These are phyloP conservation scores for Hyaloscypha hepaticicola DNA, from an alignment of 495 filamentous ascomycete genomes.

Conservation along the genomic window DNA sequence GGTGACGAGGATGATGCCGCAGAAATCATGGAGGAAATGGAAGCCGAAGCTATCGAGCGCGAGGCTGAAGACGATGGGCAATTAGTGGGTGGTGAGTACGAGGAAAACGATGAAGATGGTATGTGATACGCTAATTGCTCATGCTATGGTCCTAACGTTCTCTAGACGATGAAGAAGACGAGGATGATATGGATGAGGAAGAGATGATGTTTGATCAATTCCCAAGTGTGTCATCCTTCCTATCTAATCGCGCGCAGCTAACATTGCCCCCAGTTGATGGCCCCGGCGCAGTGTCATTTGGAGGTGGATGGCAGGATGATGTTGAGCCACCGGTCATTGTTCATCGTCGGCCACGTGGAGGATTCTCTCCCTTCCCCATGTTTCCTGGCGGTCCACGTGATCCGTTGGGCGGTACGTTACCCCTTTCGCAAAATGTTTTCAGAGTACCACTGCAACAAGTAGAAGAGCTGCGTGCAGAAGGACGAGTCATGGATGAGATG, in stretches of 20 bases:
- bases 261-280: constrained; percentile 23
- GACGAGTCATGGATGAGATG: background rate
- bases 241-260: background rate
- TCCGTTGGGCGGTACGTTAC: constrained; percentile 42
- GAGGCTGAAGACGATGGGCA: constrained; percentile 43
- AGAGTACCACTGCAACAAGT: background rate
- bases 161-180: constrained; percentile 63
- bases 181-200: constrained; percentile 69
- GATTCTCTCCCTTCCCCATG: constrained; percentile 35
- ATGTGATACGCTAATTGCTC: constrained; percentile 30
- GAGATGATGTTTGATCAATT: constrained; percentile 61
- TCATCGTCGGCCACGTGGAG: constrained; percentile 20
- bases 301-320: constrained; percentile 30
- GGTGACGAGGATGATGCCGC: constrained; percentile 41
- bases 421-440: background rate
- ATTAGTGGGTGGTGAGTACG: constrained; percentile 54
- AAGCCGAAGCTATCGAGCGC: constrained; percentile 61
- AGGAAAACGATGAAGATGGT: constrained; percentile 63
- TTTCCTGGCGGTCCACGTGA: constrained; percentile 45
- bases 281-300: constrained; percentile 23
- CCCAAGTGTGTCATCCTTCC: constrained; percentile 55
- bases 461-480: background rate
- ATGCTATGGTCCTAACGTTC: constrained; percentile 23
- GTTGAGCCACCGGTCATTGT: constrained; percentile 40
- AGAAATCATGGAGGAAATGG: constrained; percentile 52